Conservation (phyloP, 805 yeast genomes). For the Candida pseudofarinosa region DNA sequence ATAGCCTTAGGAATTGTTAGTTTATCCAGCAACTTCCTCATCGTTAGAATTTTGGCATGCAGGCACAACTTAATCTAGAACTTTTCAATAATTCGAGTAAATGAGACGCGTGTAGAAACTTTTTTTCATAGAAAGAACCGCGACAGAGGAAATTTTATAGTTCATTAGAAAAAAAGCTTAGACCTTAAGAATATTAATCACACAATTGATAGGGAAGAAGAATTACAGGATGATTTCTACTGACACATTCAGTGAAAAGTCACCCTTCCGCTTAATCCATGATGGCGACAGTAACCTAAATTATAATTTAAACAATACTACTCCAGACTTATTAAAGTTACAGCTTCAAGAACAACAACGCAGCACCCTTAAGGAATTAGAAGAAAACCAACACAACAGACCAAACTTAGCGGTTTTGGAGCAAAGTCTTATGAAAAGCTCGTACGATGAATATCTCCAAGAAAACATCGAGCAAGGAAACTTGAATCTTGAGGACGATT, state of each 20-base stretch:
- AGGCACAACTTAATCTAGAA: not conserved
- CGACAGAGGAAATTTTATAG: not conserved
- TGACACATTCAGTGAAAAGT: slow-evolving; percentile 31
- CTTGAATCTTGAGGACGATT: slow-evolving; percentile 13
- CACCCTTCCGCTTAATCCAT: slow-evolving; percentile 33
- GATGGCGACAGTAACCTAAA: slow-evolving; percentile 16
- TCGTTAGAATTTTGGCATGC: not conserved
- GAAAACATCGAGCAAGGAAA: slow-evolving; percentile 24
- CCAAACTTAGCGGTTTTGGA: slow-evolving; percentile 14
- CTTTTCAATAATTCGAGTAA: not conserved
- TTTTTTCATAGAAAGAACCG: not conserved
- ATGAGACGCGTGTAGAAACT: not conserved
- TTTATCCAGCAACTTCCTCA: not conserved
- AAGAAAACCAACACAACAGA: slow-evolving; percentile 9
- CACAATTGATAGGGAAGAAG: not conserved
- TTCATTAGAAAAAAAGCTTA: not conserved
- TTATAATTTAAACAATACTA: slow-evolving; percentile 36
- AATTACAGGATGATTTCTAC: slow-evolving; percentile 29
- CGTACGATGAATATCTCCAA: slow-evolving; percentile 35
- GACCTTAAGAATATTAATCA: not conserved
- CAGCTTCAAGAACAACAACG: slow-evolving; percentile 41
- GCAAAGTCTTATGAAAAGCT: slow-evolving; percentile 22
- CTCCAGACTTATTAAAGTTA: slow-evolving; percentile 40
- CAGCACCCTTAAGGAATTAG: slow-evolving; percentile 14
- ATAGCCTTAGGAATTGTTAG: too few relatives aligned